Evolutionary conservation across 2,329 filamentous ascomycete genomes (phyloP).

Genomic region (Nothopassalora personata): DNA sequence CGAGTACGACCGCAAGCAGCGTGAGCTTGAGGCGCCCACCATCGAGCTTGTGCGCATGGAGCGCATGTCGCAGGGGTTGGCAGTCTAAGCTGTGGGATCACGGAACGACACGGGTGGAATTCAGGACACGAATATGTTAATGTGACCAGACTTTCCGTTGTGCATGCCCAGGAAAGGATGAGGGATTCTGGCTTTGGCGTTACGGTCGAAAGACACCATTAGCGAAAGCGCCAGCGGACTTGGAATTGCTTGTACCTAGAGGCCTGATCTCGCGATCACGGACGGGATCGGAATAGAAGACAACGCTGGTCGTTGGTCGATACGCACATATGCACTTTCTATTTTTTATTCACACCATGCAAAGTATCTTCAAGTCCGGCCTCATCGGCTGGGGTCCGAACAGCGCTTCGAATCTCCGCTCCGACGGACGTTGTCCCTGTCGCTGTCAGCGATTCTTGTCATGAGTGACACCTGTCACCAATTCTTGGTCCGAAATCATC

Average conservation of each 20-base stretch:
- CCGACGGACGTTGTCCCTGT: no score
- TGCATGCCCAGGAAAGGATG: neutral
- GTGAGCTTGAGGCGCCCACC: conserved; percentile 15
- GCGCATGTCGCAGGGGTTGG: conserved; percentile 13
- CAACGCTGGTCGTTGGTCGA: conserved; percentile 4
- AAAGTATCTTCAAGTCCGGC: no score
- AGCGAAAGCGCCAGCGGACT: conserved; percentile 1
- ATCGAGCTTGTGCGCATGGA: conserved; percentile 17
- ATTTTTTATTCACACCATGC: no score
- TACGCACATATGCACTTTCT: neutral
- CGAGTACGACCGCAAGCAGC: conserved; percentile 27
- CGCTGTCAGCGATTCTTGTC: no score
- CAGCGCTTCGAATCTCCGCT: no score
- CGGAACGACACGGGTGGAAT: neutral
- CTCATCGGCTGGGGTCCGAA: no score
- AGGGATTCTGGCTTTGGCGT: neutral
- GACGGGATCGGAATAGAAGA: neutral
- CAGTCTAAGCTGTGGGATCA: conserved; percentile 6
- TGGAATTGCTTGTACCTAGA: conserved; percentile 1
- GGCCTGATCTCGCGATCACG: neutral
- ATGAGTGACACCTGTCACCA: neutral
- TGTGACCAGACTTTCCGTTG: neutral
- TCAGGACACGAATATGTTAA: neutral
- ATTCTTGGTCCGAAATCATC: neutral
- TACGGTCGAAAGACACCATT: neutral